Evolutionary conservation across 768 basidiomycete genomes (phyloP).

Genomic region (Ramaria sp.): DNA sequence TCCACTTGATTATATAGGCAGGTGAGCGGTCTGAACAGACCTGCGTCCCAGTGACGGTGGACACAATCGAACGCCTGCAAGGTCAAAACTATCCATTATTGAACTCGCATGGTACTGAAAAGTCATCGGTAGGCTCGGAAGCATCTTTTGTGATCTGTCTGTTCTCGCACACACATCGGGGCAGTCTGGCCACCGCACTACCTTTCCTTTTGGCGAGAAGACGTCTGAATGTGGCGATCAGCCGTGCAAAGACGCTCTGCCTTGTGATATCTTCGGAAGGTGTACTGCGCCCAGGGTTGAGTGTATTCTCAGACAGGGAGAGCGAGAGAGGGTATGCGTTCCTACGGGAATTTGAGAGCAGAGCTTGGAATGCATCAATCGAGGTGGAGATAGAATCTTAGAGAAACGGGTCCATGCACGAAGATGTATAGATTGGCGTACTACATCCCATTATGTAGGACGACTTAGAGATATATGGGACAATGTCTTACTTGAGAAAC

Average conservation of each 20-base stretch:
- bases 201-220: conserved; percentile 37
- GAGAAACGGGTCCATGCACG: too few species aligned
- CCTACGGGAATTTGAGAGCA: conserved; percentile 35
- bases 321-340: conserved; percentile 38
- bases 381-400: conserved; percentile 2
- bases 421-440: too few species aligned
- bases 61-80: conserved; percentile 42
- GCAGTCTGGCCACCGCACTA: conserved; percentile 23
- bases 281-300: conserved; percentile 36
- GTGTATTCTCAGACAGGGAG: conserved; percentile 32
- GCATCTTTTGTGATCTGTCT: conserved; percentile 44
- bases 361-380: conserved; percentile 29
- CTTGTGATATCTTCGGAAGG: conserved; percentile 32
- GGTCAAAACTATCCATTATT: conserved; percentile 14
- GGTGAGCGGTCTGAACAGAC: neutral
- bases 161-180: conserved; percentile 33
- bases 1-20: neutral
- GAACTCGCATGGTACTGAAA: neutral
- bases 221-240: conserved; percentile 42
- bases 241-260: conserved; percentile 40
- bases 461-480: too few species aligned
- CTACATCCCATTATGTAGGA: too few species aligned
- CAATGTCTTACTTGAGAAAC: too few species aligned
- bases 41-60: conserved; percentile 28
- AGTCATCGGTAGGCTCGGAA: conserved; percentile 32